Conservation (phyloP, 495 filamentous ascomycete species). For the Aspergillus bridgeri region DNA sequence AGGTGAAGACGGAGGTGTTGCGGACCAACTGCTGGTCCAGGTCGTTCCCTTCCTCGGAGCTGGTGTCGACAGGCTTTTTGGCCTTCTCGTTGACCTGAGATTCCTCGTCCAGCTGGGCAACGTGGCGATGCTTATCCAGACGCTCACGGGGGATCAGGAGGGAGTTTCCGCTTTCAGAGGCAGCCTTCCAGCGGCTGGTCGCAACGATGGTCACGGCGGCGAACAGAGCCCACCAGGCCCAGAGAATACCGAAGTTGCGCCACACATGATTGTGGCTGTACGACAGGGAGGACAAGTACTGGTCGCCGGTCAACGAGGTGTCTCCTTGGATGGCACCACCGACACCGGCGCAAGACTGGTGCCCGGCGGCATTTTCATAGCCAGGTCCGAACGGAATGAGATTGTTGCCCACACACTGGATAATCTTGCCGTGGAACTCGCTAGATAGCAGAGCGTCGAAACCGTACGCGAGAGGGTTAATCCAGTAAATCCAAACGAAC, state of each 20-base stretch:
- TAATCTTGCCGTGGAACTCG: conserved; percentile 56
- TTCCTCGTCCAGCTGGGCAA: conserved; percentile 28
- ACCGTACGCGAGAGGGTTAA: conserved; percentile 70
- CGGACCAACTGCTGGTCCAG: conserved; percentile 36
- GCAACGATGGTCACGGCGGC: conserved; percentile 37
- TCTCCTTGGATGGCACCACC: conserved; percentile 44
- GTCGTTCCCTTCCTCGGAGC: conserved; percentile 10
- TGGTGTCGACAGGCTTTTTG: conserved; percentile 9
- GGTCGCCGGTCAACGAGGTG: conserved; percentile 41
- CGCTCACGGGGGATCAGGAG: conserved; percentile 42
- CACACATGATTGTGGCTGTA: conserved; percentile 49
- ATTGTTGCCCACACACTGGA: conserved; percentile 46
- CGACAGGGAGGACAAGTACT: conserved; percentile 47
- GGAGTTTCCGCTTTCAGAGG: conserved; percentile 29
- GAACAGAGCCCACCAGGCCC: conserved; percentile 45
- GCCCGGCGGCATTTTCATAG: conserved; percentile 20
- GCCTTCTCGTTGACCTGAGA: conserved; percentile 27
- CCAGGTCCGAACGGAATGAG: conserved; percentile 43
- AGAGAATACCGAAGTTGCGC: conserved; percentile 48
- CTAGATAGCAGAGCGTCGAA: conserved; percentile 67
- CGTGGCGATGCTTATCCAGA: conserved; percentile 21
- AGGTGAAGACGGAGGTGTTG: conserved; percentile 57
- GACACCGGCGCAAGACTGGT: conserved; percentile 55
- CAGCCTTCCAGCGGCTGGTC: conserved; percentile 37
- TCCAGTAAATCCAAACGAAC: conserved; percentile 71